Percentiles rank a stretch among this genome's conserved stretches.
These are phyloP conservation scores for Saccharomycopsis babjevae DNA, from an alignment of 805 yeast genomes.

Conservation along the genomic window DNA sequence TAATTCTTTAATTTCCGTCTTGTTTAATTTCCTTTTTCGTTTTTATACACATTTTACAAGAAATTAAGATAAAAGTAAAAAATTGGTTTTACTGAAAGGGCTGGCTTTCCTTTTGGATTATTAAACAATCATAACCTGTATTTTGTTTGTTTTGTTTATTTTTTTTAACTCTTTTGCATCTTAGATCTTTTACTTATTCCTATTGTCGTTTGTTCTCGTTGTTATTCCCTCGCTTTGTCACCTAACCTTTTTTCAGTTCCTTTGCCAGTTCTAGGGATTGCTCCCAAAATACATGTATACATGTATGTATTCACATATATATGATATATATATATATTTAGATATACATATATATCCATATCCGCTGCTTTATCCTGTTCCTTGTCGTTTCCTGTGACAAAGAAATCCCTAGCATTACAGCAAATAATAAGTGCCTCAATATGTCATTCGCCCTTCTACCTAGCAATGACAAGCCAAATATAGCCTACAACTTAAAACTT, in stretches of 20 bases:
- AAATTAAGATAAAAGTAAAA: no score
- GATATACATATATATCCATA: not conserved
- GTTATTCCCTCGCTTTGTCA: not conserved
- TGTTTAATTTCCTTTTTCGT: no score
- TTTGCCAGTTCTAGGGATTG: not conserved
- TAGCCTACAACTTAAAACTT: constrained; percentile 13
- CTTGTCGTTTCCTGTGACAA: not conserved
- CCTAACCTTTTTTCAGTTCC: not conserved
- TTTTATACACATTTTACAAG: no score
- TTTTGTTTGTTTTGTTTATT: no score
- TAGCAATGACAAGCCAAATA: not conserved
- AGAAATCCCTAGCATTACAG: not conserved
- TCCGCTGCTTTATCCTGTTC: not conserved
- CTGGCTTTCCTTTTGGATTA: no score
- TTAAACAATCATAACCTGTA: no score
- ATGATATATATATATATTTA: not conserved
- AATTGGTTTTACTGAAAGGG: no score
- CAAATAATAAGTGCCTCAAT: not conserved
- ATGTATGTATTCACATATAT: not conserved
- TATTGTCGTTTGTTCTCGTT: no score
- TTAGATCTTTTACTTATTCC: no score
- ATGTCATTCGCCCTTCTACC: constrained; percentile 2
- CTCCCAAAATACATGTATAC: not conserved
- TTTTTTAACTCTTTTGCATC: no score
- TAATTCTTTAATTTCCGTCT: no score